Evolutionary conservation across 257 asterid species (phyloP), one percentile per base, ranked within the genome.

Genomic region (Solanum megistacrolobum): DNA sequence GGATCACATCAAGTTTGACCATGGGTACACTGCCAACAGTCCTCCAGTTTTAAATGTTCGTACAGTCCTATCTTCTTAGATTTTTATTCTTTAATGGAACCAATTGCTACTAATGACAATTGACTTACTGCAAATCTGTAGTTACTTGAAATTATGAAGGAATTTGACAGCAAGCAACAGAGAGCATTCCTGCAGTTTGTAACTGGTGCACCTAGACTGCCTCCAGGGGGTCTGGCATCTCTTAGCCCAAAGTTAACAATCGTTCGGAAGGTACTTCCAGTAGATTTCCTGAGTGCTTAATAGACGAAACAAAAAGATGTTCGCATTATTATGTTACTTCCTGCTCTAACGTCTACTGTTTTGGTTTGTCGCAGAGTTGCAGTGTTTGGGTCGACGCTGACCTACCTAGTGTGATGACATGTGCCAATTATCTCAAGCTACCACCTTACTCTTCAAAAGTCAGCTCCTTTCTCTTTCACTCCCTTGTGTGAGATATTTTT

Each of bases 401-500:
- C 91, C 92, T 96, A 88, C 99, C 99, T 2, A 97, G 99, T 39
- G 99, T 97, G 88, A 97, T 97, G 99, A 97, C 98, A 41, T 97
- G 99, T 58, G 98, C 98, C 69, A 97, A 97, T 87, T 97, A 97
- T 87, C 90, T 97, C 89, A 97, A 97, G 94, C 96, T 97, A 86
- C 99, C 99, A 13, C 95, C 99, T 43, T 97, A 97, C 93, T 93
- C 99, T 60, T 91, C 98, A 34, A 97, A 97, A 88, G 99, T 96
- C 27, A 36, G 55, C 84, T 71, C 83, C 43, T 52, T 65, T 78
- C 43, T 43, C 75, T 66, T 81, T 20, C 69, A 46, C 46, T 25
- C 1, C 74, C 68, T 78, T 86, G 58, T 34, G 27, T 32, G 41
- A 35, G 52, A 31, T 41, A 35, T 84, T 43, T 65, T 36, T 58